These are phyloP conservation scores for Micractinium sp. DNA, from an alignment of 139 green algal genomes.

Conservation along the genomic window DNA sequence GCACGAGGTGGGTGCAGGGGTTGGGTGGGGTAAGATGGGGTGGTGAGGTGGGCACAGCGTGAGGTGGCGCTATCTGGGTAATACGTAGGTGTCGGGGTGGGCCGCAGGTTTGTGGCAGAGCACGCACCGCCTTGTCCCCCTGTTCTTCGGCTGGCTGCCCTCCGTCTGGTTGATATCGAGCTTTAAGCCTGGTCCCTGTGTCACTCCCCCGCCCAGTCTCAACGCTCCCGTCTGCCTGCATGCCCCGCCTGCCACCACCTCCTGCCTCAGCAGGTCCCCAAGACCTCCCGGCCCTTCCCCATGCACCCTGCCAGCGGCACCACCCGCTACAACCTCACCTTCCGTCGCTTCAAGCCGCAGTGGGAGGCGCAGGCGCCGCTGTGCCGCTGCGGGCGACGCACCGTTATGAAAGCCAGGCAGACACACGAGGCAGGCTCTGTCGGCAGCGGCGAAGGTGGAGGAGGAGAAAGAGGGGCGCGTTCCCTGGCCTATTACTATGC, in stretches of 20 bases:
- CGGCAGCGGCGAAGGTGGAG: not conserved
- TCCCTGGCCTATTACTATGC: slow-evolving; percentile 16
- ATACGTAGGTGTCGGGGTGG: not conserved
- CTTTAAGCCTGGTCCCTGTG: not conserved
- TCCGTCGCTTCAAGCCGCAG: slow-evolving; percentile 37
- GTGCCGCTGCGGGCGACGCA: slow-evolving; percentile 38
- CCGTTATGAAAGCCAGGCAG: slow-evolving; percentile 35
- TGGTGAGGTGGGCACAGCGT: too few species aligned
- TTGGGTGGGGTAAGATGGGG: too few species aligned
- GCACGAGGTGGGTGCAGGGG: slow-evolving; percentile 25
- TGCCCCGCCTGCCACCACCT: not conserved
- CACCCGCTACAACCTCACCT: slow-evolving; percentile 52
- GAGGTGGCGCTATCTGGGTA: too few species aligned
- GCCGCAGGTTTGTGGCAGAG: not conserved
- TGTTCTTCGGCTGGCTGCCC: not conserved
- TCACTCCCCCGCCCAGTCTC: not conserved
- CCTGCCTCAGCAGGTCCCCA: slow-evolving; percentile 36
- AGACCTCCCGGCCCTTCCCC: slow-evolving; percentile 3
- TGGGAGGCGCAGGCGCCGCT: slow-evolving; percentile 16
- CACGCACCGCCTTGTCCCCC: not conserved
- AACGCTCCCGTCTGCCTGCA: not conserved
- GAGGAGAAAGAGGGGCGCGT: not conserved
- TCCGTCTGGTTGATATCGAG: not conserved
- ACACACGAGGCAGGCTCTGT: not conserved
- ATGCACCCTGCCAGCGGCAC: slow-evolving; percentile 29